phyloP scores from a whole-genome alignment of 345 rosid species.

The Brassica rapa region DNA sequence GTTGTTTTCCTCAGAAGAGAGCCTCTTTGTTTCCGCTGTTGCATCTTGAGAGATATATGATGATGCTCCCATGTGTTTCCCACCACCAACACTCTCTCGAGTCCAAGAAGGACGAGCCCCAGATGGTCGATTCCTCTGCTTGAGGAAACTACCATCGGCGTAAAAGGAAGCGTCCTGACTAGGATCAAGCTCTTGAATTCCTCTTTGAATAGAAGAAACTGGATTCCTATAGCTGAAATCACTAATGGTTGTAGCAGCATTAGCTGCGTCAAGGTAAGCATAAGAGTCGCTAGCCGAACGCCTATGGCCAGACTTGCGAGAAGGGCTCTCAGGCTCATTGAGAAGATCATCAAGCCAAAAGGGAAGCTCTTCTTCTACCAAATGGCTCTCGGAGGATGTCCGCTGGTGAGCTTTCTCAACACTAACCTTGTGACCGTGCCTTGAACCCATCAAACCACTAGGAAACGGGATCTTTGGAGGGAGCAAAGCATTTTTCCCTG shows the following conservation, averaged over 20 bases:
- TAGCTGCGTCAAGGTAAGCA: constrained; percentile 72
- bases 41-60: constrained; percentile 53
- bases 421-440: constrained; percentile 65
- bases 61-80: constrained; percentile 56
- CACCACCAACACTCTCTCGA: constrained; percentile 49
- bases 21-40: constrained; percentile 59
- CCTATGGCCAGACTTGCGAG: constrained; percentile 81
- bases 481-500: constrained; percentile 80
- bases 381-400: constrained; percentile 86
- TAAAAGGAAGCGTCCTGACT: constrained; percentile 48
- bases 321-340: constrained; percentile 94
- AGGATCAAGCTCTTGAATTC: constrained; percentile 66
- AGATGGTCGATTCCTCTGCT: constrained; percentile 54
- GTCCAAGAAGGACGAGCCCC: constrained; percentile 46
- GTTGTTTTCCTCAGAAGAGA: constrained; percentile 53
- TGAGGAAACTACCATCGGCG: constrained; percentile 49
- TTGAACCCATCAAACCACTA: constrained; percentile 59
- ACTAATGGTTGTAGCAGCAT: constrained; percentile 56
- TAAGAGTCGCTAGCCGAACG: constrained; percentile 98
- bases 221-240: constrained; percentile 48
- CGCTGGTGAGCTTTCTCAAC: constrained; percentile 67
- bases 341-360: constrained; percentile 99
- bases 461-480: constrained; percentile 97
- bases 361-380: constrained; percentile 93
- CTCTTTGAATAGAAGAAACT: constrained; percentile 56